phyloP scores from a whole-genome alignment of 116 monocot species.

The Posidonia oceanica region DNA sequence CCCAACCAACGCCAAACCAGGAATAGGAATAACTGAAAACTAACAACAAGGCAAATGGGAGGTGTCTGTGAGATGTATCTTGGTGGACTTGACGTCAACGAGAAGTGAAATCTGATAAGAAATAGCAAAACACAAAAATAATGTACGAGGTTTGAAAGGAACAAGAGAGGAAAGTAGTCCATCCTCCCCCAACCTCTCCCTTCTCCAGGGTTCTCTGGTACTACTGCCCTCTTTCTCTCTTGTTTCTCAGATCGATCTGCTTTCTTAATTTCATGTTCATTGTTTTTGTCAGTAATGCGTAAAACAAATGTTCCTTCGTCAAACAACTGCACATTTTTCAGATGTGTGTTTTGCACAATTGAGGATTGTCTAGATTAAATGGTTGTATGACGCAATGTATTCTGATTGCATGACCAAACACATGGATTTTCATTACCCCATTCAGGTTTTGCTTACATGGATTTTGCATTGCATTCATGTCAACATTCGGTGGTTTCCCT shows the following conservation, averaged over 20 bases:
- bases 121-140: neutral
- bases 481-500: too few species aligned
- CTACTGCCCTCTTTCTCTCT: neutral
- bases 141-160: neutral
- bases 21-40: slow-evolving; percentile 2
- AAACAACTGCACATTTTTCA: too few species aligned
- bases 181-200: slow-evolving; percentile 1
- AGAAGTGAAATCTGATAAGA: slow-evolving; percentile 1
- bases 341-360: too few species aligned
- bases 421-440: too few species aligned
- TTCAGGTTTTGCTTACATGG: too few species aligned
- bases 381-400: too few species aligned
- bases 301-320: too few species aligned
- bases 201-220: slow-evolving; percentile 8
- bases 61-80: neutral
- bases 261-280: too few species aligned
- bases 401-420: too few species aligned
- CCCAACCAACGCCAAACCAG: neutral
- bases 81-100: neutral
- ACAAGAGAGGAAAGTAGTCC: neutral
- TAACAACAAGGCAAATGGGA: neutral
- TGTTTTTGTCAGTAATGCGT: too few species aligned
- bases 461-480: too few species aligned
- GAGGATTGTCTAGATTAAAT: too few species aligned
- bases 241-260: neutral